These are phyloP conservation scores for Picochlorum sp. DNA, from an alignment of 139 green algal species.

Conservation along the genomic window DNA sequence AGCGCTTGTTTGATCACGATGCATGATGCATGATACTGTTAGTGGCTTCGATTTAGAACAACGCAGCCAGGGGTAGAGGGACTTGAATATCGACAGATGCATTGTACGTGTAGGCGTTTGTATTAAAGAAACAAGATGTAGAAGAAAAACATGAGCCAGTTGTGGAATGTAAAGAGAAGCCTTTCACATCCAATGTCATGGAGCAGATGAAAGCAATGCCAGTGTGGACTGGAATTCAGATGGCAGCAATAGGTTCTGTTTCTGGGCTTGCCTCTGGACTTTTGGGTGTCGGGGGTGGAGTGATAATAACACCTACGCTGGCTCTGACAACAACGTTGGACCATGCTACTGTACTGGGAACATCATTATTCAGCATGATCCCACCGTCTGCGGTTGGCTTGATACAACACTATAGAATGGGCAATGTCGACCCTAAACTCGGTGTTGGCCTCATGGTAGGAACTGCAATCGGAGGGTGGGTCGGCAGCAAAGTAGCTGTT, in stretches of 20 bases:
- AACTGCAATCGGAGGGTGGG: conserved; percentile 36
- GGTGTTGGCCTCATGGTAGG: conserved; percentile 39
- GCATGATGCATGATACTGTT: too few species aligned
- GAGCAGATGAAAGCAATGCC: background rate
- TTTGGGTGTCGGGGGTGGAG: conserved; percentile 56
- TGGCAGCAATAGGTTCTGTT: conserved; percentile 33
- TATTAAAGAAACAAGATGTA: background rate
- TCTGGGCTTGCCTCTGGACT: conserved; percentile 55
- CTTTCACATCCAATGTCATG: background rate
- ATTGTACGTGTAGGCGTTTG: background rate
- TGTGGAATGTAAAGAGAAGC: background rate
- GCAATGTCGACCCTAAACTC: conserved; percentile 65
- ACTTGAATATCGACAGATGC: conserved; percentile 7
- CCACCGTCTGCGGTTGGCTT: conserved; percentile 34
- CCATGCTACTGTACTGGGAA: conserved; percentile 43
- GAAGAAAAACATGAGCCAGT: too few species aligned
- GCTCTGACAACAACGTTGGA: conserved; percentile 10
- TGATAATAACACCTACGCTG: conserved; percentile 41
- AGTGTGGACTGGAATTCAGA: conserved; percentile 5
- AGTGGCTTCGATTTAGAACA: too few species aligned
- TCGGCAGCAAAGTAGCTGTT: conserved; percentile 39
- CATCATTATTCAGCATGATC: conserved; percentile 54
- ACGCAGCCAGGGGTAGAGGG: too few species aligned
- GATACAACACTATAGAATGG: conserved; percentile 43
- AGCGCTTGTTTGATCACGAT: too few species aligned